phyloP scores from a whole-genome alignment of 495 filamentous ascomycete species.

The Gamarada debralockiae region DNA sequence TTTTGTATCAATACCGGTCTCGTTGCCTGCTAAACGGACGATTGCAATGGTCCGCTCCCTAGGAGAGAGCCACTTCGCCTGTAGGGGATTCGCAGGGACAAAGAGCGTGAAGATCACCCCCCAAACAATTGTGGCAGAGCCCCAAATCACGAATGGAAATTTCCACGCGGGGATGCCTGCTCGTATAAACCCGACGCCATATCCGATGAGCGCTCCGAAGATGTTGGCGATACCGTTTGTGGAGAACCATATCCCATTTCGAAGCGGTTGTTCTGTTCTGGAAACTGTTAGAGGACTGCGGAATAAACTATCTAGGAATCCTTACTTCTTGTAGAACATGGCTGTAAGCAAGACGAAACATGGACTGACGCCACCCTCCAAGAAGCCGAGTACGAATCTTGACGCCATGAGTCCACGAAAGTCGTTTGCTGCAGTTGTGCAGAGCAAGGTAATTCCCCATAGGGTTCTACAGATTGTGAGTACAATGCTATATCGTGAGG shows the following conservation, averaged over 20 bases:
- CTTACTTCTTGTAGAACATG: no score
- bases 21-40: constrained; percentile 53
- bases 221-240: constrained; percentile 35
- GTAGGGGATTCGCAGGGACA: constrained; percentile 60
- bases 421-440: constrained; percentile 31
- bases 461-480: constrained; percentile 35
- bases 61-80: constrained; percentile 50
- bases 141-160: constrained; percentile 45
- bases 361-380: constrained; percentile 42
- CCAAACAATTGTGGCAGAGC: constrained; percentile 49
- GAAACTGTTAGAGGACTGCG: constrained; percentile 63
- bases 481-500: no score
- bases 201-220: constrained; percentile 48
- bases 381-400: constrained; percentile 59
- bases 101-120: constrained; percentile 52
- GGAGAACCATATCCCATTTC: constrained; percentile 38
- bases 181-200: constrained; percentile 46
- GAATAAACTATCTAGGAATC: no score
- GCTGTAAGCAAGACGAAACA: constrained; percentile 44
- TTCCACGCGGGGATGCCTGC: constrained; percentile 42
- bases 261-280: constrained; percentile 47
- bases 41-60: constrained; percentile 54
- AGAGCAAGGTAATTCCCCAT: constrained; percentile 31
- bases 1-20: constrained; percentile 61
- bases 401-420: constrained; percentile 6